Base-by-base conservation (phyloP, 2,329 filamentous ascomycete genomes). In the Aspergillus intermedius region DNA sequence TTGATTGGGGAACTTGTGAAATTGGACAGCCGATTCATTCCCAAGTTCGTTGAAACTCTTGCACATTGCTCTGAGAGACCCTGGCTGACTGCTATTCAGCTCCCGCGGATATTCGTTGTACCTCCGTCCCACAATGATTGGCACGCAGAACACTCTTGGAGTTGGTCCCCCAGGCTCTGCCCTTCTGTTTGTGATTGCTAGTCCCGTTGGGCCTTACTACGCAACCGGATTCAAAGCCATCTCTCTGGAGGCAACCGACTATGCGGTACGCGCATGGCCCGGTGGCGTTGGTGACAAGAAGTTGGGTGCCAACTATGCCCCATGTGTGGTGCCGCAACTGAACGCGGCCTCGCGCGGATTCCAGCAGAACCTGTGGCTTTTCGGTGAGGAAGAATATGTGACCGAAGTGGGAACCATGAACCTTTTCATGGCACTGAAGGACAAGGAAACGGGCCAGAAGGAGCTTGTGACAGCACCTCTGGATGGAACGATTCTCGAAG, bases 401-500 rank as follows among this genome's bases (percentile, higher is more conserved):
- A 98, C 93, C 42, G 93, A 98, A 73, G 93, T 96, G 49, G 93
- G 93, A 63, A 97, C 93, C 49, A 98, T 98, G 93, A 98, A 98
- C 74, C 83, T 98, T 68, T 98, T 97, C 64, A 85, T 86, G 28
- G 91, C 87, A 39, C 73, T 97, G 60, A 83, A 83, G 74, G 83
- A 94, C 76, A 88, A 87, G 77, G 79, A 87, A 69, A 93, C 89
- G 10, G 93, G 91, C 6, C 81, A 91, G 74, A 91, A 91, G 65
- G 91, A 96, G 76, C 81, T 98, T 46, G 70, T 96, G 61, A 98
- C 93, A n/a, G 89, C 91, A 34, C 93, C 93, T 21, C 79, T 98
- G 12, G 93, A 98, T 68, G 93, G 93, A 45, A 98, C 91, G 25
- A 98, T 98, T 57, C 80, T 98, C 42, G 89, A 94, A 72, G 93